Evolutionary conservation across 2,329 filamentous ascomycete genomes (phyloP).

Genomic region (Colletotrichum falcatum): DNA sequence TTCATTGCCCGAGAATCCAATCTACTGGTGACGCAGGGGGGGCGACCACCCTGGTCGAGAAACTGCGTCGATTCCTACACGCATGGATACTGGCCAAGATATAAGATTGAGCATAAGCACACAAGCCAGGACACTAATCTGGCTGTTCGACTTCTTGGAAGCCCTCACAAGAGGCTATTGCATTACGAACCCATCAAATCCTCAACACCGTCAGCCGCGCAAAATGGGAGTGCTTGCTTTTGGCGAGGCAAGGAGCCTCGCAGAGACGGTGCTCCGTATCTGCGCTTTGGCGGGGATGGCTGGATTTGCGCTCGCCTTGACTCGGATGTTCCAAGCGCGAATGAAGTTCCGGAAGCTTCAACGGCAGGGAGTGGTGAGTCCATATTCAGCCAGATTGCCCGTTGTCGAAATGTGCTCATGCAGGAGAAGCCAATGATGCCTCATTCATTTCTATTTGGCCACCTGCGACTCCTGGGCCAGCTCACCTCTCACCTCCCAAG

Average conservation of each 20-base stretch:
- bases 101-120: not conserved
- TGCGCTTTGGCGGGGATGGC: not conserved
- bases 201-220: not conserved
- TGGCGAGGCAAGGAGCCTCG: not conserved
- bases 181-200: not conserved
- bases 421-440: constrained; percentile 32
- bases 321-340: constrained; percentile 17
- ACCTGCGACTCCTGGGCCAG: constrained; percentile 21
- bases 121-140: not conserved
- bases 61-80: not conserved
- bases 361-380: constrained; percentile 20
- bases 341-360: constrained; percentile 13
- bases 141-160: not conserved
- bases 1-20: not conserved
- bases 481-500: constrained; percentile 18
- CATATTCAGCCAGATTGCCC: not conserved
- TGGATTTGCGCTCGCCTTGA: constrained; percentile 6
- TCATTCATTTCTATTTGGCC: constrained; percentile 31
- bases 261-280: not conserved
- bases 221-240: not conserved
- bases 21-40: not conserved
- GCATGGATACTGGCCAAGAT: no score
- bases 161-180: not conserved
- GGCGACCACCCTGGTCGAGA: no score
- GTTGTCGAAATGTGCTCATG: not conserved